Conservation (phyloP, 176 grass and related monocot species). For the Triticum turgidum region DNA sequence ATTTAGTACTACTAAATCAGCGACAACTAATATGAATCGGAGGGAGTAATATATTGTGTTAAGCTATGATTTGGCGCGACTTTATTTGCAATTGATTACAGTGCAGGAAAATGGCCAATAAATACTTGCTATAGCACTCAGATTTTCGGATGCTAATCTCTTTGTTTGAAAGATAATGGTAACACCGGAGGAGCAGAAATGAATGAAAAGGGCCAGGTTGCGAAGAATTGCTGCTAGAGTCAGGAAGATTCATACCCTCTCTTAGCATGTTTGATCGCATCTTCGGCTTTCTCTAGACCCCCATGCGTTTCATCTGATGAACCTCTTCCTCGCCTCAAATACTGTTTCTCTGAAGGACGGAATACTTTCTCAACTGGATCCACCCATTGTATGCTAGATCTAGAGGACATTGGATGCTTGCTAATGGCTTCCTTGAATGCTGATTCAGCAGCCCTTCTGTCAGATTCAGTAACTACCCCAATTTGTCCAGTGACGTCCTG, state of each 20-base stretch:
- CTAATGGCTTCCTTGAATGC: neutral
- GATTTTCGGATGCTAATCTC: neutral
- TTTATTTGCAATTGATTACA: neutral
- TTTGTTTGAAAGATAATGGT: neutral
- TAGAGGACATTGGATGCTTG: neutral
- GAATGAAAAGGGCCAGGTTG: neutral
- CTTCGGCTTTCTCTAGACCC: neutral
- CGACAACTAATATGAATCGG: no score
- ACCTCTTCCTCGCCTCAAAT: neutral
- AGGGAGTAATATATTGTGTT: neutral
- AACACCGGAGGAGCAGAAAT: neutral
- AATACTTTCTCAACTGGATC: neutral
- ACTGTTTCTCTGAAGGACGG: neutral
- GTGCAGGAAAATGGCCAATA: neutral
- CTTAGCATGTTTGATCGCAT: neutral
- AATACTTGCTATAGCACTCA: neutral
- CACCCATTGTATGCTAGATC: neutral
- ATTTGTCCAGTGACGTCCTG: neutral
- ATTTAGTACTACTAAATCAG: no score
- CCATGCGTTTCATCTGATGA: neutral
- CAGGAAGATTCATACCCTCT: neutral
- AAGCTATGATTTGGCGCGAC: neutral
- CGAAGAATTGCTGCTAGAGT: neutral
- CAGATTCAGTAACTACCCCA: neutral
- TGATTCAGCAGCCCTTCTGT: neutral